Evolutionary conservation across 345 rosid species (phyloP), one percentile per base, ranked within the genome.

Genomic region (Ceriops zippeliana): DNA sequence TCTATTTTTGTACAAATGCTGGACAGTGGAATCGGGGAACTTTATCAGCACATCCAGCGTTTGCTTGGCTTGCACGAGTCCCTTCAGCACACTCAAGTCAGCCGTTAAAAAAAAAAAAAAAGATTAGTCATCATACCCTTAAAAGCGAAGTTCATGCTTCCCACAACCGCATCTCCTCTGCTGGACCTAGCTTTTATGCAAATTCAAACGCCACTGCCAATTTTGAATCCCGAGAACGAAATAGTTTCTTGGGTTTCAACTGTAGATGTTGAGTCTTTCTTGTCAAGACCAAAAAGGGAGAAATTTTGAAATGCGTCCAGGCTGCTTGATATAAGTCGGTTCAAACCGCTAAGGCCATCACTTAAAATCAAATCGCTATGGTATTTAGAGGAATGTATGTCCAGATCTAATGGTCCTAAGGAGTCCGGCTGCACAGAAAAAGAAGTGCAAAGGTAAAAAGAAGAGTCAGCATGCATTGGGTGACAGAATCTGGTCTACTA

Each of bases 271-370:
- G 83, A 68, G 47, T 95, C 96, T 79, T 91, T 88, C 77, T 73
- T 72, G 56, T 69, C 76, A 42, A 60, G 68, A 60, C 73, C 80
- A 11, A 77, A 69, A 26, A 73, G 73, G 68, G 74, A 73, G 71
- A 76, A 76, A 77, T 82, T 95, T 71, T 89, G 99, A 71, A 95
- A 95, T 57, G 98, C 91, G 76, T 92, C 99, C 65, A 90, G 87
- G 72, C 98, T 95, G 78, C 88, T 95, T 28, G 98, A 98, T 75
- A 92, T 87, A 66, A 95, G 80, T 76, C 93, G 87, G 82, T 83
- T 95, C 77, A 95, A 79, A 72, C 89, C 88, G 37, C 97, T 88
- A 17, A 91, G 89, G 82, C 98, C 90, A 66, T 95, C 92, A 54
- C 84, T 76, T 61, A 90, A 75, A 61, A 86, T 83, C 53, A 91